Base-by-base conservation (phyloP, 208 protist species). In the Trypanosoma avium region DNA sequence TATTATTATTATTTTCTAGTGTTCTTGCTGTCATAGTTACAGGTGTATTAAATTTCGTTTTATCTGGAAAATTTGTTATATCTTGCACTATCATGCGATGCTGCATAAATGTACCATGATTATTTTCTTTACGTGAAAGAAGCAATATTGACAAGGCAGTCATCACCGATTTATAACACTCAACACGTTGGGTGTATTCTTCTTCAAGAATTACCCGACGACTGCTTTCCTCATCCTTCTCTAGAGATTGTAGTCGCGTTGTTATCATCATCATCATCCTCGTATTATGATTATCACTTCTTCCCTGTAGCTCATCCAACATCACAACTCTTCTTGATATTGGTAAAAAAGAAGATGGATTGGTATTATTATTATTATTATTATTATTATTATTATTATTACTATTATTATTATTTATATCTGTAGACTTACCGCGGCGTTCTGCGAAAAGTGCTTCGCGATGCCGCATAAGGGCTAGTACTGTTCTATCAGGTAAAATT, bases 401-500 rank as follows among this genome's bases (percentile, higher is more conserved):
- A 24, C 13, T 12, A 45, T 29, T 3, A 3, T 27, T 26, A 13
- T 58, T 35, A 13, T 17, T n/a, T 29, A 15, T 8, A 24, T 64
- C 33, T n/a, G 32, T 36, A 13, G 61, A 12, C 48, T 13, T 59
- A 59, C 5, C 62, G 50, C 22, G 67, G n/a, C 24, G 45, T 26
- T 42, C n/a, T 19, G 15, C 19, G 33, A 54, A 30, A 5, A 90
- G 63, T 52, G 76, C 73, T 57, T 88, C 80, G 29, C 86, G 71
- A 48, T 55, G 72, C 55, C 82, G 75, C 65, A 89, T 77, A 10
- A 90, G 53, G 29, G 79, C 66, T 57, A 85, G 24, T 4, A 93
- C 68, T 0, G 74, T 78, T 32, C 70, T 32, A 24, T 93, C 84
- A 26, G 80, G 73, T 19, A 93, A 65, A 8, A 88, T 61, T 0